Evolutionary conservation across 257 asterid genomes (phyloP).

Genomic region (Ocimum tenuiflorum): DNA sequence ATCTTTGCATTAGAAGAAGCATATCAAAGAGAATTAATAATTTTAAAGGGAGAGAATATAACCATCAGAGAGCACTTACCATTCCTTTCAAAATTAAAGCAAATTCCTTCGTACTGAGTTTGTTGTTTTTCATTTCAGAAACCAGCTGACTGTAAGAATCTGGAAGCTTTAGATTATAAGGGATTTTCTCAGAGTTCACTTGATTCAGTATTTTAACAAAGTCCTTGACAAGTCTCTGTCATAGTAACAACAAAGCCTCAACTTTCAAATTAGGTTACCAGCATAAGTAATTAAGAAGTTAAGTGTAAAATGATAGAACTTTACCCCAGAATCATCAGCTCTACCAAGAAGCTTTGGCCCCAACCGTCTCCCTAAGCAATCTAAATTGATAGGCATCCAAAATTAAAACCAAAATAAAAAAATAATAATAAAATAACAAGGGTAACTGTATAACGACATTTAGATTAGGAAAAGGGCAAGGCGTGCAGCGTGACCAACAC

Average conservation of each 20-base stretch:
- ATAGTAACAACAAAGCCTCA: constrained; percentile 24
- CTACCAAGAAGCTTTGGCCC: constrained; percentile 90
- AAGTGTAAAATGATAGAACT: neutral
- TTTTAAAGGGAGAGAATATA: neutral
- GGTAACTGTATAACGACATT: constrained; percentile 5
- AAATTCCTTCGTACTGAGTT: constrained; percentile 63
- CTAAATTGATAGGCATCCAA: constrained; percentile 38
- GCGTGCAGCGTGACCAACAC: neutral
- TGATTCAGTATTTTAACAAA: constrained; percentile 70
- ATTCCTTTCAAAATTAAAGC: constrained; percentile 81
- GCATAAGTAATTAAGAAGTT: constrained; percentile 1
- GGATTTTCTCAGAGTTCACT: constrained; percentile 75
- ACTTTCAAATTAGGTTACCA: neutral
- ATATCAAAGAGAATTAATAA: too few relatives aligned
- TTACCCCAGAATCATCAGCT: constrained; percentile 84
- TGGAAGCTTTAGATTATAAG: constrained; percentile 72
- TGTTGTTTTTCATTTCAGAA: constrained; percentile 77
- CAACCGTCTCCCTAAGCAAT: constrained; percentile 88
- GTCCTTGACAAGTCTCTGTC: constrained; percentile 79
- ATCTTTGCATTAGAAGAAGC: neutral
- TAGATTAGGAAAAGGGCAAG: neutral
- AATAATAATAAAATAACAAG: neutral
- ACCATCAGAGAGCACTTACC: constrained; percentile 41
- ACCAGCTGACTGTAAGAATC: constrained; percentile 75
- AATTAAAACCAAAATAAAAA: constrained; percentile 2